Conservation (phyloP, 768 basidiomycete genomes). For the Heimioporus sp. region DNA sequence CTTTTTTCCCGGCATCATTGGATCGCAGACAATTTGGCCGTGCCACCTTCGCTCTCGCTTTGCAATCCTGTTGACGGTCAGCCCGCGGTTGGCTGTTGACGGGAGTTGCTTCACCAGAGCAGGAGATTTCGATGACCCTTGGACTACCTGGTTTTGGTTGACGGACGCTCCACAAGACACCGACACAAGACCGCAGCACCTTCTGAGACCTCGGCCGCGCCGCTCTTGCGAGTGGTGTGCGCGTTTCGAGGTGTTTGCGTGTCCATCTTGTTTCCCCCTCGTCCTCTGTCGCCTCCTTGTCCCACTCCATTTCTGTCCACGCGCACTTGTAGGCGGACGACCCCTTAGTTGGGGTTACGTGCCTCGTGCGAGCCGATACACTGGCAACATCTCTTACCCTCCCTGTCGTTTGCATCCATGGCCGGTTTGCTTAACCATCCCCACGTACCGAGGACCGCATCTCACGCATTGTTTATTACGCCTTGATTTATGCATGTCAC, state of each 20-base stretch:
- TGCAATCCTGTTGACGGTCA: conserved; percentile 30
- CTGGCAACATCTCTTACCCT: conserved; percentile 46
- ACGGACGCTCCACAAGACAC: conserved; percentile 53
- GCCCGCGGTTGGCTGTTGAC: conserved; percentile 40
- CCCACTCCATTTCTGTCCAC: conserved; percentile 54
- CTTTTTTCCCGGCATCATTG: conserved; percentile 16
- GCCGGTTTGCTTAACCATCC: conserved; percentile 24
- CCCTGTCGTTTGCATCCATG: conserved; percentile 13
- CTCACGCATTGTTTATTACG: conserved; percentile 43
- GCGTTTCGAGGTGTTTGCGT: conserved; percentile 54
- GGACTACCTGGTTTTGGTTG: conserved; percentile 52
- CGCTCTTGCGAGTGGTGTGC: conserved; percentile 47
- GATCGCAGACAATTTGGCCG: conserved; percentile 46
- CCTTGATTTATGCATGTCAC: conserved; percentile 37
- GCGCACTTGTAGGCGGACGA: conserved; percentile 67
- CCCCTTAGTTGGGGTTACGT: conserved; percentile 82
- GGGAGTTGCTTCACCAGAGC: conserved; percentile 14
- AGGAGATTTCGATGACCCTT: conserved; percentile 47
- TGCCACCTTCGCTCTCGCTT: conserved; percentile 43
- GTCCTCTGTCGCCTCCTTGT: conserved; percentile 39
- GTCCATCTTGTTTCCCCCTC: conserved; percentile 41
- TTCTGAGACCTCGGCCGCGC: conserved; percentile 52
- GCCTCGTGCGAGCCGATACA: conserved; percentile 77
- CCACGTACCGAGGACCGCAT: conserved; percentile 24
- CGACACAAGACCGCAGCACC: conserved; percentile 66